Evolutionary conservation across 495 filamentous ascomycete genomes (phyloP).

Genomic region (Trichoderma virens): DNA sequence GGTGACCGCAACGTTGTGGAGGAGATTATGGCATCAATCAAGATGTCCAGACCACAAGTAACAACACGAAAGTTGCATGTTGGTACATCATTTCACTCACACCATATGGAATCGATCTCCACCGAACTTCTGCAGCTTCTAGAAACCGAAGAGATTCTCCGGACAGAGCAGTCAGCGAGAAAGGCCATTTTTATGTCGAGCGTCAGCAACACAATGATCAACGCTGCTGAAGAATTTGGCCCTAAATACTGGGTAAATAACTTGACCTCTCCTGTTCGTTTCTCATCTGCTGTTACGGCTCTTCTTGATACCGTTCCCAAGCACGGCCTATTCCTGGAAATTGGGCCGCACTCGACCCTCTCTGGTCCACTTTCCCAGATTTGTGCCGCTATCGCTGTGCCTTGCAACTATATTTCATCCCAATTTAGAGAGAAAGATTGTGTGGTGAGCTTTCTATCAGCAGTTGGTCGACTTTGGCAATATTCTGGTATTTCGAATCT

Average conservation of each 20-base stretch:
- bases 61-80: conserved; percentile 25
- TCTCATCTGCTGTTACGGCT: conserved; percentile 24
- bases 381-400: not conserved
- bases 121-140: conserved; percentile 16
- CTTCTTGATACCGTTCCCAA: conserved; percentile 16
- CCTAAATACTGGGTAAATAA: conserved; percentile 24
- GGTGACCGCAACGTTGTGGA: conserved; percentile 26
- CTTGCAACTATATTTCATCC: conserved; percentile 2
- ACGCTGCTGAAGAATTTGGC: conserved; percentile 26
- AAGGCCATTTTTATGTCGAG: conserved; percentile 18
- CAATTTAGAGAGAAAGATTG: not conserved
- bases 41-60: not conserved
- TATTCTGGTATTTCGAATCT: not conserved
- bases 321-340: conserved; percentile 29
- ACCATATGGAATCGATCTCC: conserved; percentile 28
- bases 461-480: conserved; percentile 3
- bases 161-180: not conserved
- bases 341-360: conserved; percentile 41
- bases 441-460: not conserved
- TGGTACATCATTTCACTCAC: conserved; percentile 42
- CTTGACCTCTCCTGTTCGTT: conserved; percentile 25
- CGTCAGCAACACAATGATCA: conserved; percentile 17
- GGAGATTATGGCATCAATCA: not conserved
- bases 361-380: conserved; percentile 11
- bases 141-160: not conserved